A percentile compares a stretch with the other conserved stretches of the same genome.
Conservation (phyloP, 1,139 yeast species). For the Ogataea hybrid region DNA sequence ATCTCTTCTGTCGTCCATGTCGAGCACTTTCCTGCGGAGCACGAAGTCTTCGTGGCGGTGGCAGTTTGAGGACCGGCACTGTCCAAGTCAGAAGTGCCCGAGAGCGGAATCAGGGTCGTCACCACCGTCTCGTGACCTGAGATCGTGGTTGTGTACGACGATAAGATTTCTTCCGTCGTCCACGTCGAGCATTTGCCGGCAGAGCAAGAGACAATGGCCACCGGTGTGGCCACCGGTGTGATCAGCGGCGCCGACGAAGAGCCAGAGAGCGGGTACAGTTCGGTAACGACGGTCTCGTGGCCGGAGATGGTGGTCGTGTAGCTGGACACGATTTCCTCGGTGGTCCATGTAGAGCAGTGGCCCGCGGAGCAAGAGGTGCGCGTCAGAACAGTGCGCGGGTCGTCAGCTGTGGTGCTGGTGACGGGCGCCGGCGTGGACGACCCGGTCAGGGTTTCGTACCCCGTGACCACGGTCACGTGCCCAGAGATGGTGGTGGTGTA, state of each 20-base stretch:
- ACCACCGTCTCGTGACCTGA: constrained; percentile 14
- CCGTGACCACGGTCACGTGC: constrained; percentile 12
- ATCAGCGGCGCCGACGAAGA: no score
- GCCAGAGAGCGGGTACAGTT: constrained; percentile 16
- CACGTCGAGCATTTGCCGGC: constrained; percentile 18
- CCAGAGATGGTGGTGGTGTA: constrained; percentile 23
- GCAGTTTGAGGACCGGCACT: constrained; percentile 3
- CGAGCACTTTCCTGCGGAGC: constrained; percentile 21
- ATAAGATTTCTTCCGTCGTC: constrained; percentile 21
- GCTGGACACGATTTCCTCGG: constrained; percentile 21
- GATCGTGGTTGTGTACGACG: constrained; percentile 23
- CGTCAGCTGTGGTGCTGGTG: constrained; percentile 7
- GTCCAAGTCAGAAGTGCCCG: background rate
- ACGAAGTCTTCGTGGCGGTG: constrained; percentile 15
- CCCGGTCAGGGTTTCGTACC: constrained; percentile 5
- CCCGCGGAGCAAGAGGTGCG: constrained; percentile 21
- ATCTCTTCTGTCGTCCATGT: constrained; percentile 21
- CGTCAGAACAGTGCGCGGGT: constrained; percentile 16
- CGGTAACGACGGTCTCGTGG: constrained; percentile 17
- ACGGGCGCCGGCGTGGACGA: background rate
- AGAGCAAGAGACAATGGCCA: constrained; percentile 18
- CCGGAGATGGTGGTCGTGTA: constrained; percentile 24
- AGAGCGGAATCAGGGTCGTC: constrained; percentile 20
- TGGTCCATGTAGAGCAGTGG: constrained; percentile 20
- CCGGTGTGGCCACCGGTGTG: no score